phyloP scores from a whole-genome alignment of 2,329 filamentous ascomycete genomes.

The Ceratocystiopsis minuta region DNA sequence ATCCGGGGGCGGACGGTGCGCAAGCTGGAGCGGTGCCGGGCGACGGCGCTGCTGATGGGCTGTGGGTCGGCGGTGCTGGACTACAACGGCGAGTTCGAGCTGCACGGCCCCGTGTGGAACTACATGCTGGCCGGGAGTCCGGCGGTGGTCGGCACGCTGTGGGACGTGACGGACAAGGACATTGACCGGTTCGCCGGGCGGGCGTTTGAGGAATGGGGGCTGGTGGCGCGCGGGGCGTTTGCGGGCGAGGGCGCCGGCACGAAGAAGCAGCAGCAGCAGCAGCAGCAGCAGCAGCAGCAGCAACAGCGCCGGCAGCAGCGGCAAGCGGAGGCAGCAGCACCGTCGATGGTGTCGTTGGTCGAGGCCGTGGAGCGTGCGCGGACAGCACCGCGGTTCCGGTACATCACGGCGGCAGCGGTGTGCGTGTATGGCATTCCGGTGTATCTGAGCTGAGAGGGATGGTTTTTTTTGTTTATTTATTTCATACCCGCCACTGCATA shows the following conservation, averaged over 20 bases:
- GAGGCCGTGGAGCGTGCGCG: conserved; percentile 63
- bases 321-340: no score
- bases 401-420: conserved; percentile 83
- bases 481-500: no score
- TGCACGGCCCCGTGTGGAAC: conserved; percentile 76
- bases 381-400: conserved; percentile 67
- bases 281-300: conserved; percentile 7
- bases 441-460: conserved; percentile 34
- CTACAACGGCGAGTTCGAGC: conserved; percentile 74
- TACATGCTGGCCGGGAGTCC: conserved; percentile 80
- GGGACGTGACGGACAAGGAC: conserved; percentile 96
- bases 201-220: conserved; percentile 72
- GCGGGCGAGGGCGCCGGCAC: conserved; percentile 14
- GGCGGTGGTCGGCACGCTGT: conserved; percentile 79
- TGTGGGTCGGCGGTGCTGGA: conserved; percentile 72
- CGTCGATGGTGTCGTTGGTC: conserved; percentile 39
- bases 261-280: conserved; percentile 8
- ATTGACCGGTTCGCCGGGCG: conserved; percentile 80
- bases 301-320: conserved; percentile 7
- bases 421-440: conserved; percentile 92
- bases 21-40: conserved; percentile 50
- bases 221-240: conserved; percentile 35
- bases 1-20: conserved; percentile 72
- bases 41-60: conserved; percentile 79
- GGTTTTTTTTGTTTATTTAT: no score